Base-by-base conservation (phyloP, 139 green algal genomes). In the Spirogloea muscicola region DNA sequence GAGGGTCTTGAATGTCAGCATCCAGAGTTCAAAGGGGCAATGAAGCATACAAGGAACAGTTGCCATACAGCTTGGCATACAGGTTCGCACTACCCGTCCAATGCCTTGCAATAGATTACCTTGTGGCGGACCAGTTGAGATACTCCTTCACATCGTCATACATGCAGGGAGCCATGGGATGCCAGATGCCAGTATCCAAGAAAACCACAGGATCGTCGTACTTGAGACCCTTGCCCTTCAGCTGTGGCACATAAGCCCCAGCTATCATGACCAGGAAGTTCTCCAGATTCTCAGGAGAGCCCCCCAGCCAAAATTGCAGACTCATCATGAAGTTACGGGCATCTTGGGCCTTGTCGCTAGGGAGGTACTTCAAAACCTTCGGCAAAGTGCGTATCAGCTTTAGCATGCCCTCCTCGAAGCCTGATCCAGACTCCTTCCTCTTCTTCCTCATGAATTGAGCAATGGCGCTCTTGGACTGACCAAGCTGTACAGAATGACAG, bases 91-190 rank as follows among this genome's bases (percentile, higher is more conserved):
- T n/a, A n/a, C 55, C 16, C 44, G 44, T 16, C 13, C 44, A 52
- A 16, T 13, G 13, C 44, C 44, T 52, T 52, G n/a, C n/a, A n/a
- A n/a, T n/a, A n/a, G n/a, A n/a, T n/a, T n/a, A n/a, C n/a, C n/a
- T 88, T 2, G 93, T 97, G 52, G 72, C 68, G 44, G 78, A 85
- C 93, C 93, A 98, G 90, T 97, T 98, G 29, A 98, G 88, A 87
- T 97, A 98, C 89, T 98, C 93, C 88, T 98, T 97, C 31, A 97
- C 59, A 83, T 98, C 93, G 82, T 97, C 93, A 63, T 95, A 98
- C 88, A 94, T 93, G 60, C 34, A 63, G 3, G 51, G 69, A 40
- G 91, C 87, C 51, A 90, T 60, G 3, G 94, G 94, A 84, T 98
- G 94, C 94, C 94, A 98, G 86, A 98, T 96, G 81, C 94, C 94